Conservation (phyloP, 2,329 filamentous ascomycete genomes). For the Colletotrichum gigasporum region DNA sequence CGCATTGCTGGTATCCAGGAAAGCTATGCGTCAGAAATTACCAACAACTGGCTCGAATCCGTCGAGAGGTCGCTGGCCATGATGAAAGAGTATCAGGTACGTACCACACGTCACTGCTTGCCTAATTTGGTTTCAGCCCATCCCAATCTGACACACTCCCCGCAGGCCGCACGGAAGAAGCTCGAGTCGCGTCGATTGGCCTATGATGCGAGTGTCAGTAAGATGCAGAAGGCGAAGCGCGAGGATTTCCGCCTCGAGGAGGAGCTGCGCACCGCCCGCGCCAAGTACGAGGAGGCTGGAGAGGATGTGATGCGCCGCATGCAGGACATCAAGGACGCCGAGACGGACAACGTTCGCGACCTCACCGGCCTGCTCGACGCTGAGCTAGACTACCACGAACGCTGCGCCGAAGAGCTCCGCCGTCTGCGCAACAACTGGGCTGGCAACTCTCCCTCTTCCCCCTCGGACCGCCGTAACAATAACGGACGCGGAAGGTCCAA, state of each 20-base stretch:
- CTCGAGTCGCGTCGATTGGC: constrained; percentile 88
- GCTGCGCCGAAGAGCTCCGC: constrained; percentile 83
- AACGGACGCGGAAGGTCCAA: constrained; percentile 55
- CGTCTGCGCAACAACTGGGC: constrained; percentile 60
- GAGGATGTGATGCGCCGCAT: constrained; percentile 93
- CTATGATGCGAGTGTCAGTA: constrained; percentile 88
- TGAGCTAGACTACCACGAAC: constrained; percentile 90
- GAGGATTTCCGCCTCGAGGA: constrained; percentile 95
- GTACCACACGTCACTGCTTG: constrained; percentile 38
- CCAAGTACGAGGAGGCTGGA: constrained; percentile 94
- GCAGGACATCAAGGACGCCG: constrained; percentile 95
- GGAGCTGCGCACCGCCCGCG: constrained; percentile 88
- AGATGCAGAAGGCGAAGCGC: constrained; percentile 92
- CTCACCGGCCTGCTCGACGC: constrained; percentile 85
- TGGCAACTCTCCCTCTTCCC: constrained; percentile 34
- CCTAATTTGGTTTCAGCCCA: constrained; percentile 20
- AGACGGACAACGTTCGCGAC: constrained; percentile 83
- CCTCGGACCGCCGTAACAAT: constrained; percentile 32
- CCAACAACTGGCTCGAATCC: constrained; percentile 88
- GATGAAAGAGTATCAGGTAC: constrained; percentile 97
- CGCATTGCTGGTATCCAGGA: constrained; percentile 87
- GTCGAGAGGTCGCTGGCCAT: constrained; percentile 88
- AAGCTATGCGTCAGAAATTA: constrained; percentile 80
- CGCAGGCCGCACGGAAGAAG: constrained; percentile 85
- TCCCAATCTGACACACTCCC: constrained; percentile 23